Conservation (phyloP, 441 rosid genomes). For the Gossypium davidsonii region DNA sequence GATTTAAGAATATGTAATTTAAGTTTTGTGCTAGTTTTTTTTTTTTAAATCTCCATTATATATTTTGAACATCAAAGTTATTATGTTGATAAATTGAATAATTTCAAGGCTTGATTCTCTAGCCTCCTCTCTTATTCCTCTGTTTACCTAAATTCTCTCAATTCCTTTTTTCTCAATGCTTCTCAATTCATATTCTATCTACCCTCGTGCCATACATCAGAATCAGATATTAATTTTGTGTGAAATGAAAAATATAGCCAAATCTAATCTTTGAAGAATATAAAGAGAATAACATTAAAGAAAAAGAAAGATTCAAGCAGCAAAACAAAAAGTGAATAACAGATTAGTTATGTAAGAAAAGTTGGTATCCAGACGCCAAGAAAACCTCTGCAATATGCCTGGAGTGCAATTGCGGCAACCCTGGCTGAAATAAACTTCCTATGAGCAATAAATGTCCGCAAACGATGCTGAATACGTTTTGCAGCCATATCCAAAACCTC, state of each 20-base stretch:
- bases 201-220: neutral
- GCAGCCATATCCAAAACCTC: conserved; percentile 88
- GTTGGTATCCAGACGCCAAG: neutral
- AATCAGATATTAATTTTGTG: neutral
- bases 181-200: neutral
- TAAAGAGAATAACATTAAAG: neutral
- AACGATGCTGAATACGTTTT: conserved; percentile 58
- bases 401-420: conserved; percentile 62
- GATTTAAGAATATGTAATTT: neutral
- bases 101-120: neutral
- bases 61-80: neutral
- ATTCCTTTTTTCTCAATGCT: neutral
- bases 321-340: neutral
- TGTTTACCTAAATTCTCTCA: too few species aligned
- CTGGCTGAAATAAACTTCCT: conserved; percentile 47
- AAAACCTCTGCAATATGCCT: conserved; percentile 86
- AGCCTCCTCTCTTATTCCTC: neutral
- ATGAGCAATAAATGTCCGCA: conserved; percentile 55
- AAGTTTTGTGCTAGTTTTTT: neutral
- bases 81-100: neutral
- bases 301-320: neutral
- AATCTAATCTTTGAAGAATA: neutral
- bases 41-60: neutral
- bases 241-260: neutral
- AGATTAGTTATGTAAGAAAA: neutral